Base-by-base conservation (phyloP, 306 rosid genomes). In the Cicer chorassanicum region DNA sequence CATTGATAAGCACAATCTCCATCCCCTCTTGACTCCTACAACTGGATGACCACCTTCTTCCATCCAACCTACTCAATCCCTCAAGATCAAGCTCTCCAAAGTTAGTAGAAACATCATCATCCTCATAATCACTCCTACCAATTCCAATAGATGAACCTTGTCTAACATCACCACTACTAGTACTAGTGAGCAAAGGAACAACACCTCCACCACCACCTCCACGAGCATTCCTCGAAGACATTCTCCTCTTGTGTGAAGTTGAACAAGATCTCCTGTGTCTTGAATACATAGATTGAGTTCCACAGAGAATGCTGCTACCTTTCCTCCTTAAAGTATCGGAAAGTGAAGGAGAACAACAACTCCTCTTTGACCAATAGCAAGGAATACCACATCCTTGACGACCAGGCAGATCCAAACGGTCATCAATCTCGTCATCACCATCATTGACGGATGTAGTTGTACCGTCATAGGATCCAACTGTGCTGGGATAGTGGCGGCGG, bases 31-130 rank as follows among this genome's bases (percentile, higher is more conserved):
- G 97, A 83, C 99, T 92, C 85, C 94, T 82, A 79, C 97, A 91
- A 83, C 98, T 94, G 3, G 97, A 82, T 1, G 98, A 94, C 97
- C 99, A 94, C 86, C 97, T 84, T 75, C 96, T 86, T 67, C 97
- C 99, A 82, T 94, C 99, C 89, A 94, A 84, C 62, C 96, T 74
- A 82, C 99, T 94, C 81, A 94, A 83, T 56, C 95, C 99, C 88
- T 94, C 99, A 67, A 94, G 93, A 89, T 94, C 96, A 84, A 94
- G 95, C 85, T 94, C 99, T 76, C 97, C 96, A 70, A 87, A 86
- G 77, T 92, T 92, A 13, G 90, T 87, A 64, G 99, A 94, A 46
- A 94, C 90, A 62, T 91, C 98, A 74, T 93, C 98, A 76, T 93
- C 54, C 1, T 53, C 98, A 57, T 92, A 56, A 45, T 67, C 97